These are phyloP conservation scores for Scheffersomyces spartinae DNA, from an alignment of 805 yeast species.

Conservation along the genomic window DNA sequence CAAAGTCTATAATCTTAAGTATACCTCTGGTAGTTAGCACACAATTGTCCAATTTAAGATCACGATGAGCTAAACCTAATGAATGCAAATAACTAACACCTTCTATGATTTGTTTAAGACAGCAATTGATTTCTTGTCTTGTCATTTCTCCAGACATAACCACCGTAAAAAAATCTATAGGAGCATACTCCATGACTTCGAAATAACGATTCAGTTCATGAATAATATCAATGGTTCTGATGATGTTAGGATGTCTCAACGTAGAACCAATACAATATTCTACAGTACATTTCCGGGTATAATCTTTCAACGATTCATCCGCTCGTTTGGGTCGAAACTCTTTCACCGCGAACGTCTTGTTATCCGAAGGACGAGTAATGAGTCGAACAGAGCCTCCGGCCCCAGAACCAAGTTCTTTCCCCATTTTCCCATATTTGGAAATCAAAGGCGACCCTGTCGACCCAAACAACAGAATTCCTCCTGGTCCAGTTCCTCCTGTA, in stretches of 20 bases:
- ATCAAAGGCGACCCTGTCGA: no score
- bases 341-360: conserved; percentile 69
- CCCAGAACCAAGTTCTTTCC: conserved; percentile 71
- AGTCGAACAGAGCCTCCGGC: conserved; percentile 83
- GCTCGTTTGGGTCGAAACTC: conserved; percentile 66
- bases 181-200: conserved; percentile 82
- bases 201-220: conserved; percentile 59
- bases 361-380: conserved; percentile 56
- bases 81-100: conserved; percentile 69
- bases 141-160: conserved; percentile 82
- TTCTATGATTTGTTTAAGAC: conserved; percentile 59
- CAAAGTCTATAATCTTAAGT: conserved; percentile 71
- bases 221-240: conserved; percentile 66
- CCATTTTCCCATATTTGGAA: conserved; percentile 68
- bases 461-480: no score
- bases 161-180: conserved; percentile 74
- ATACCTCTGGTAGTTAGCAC: conserved; percentile 66
- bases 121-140: conserved; percentile 72
- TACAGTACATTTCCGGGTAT: conserved; percentile 81
- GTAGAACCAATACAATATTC: conserved; percentile 82
- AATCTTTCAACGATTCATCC: conserved; percentile 62
- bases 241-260: conserved; percentile 69
- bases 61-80: conserved; percentile 75
- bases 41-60: conserved; percentile 74
- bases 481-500: no score